Evolutionary conservation across 345 rosid species (phyloP), one percentile per base, ranked within the genome.

Genomic region (Microcos paniculata): DNA sequence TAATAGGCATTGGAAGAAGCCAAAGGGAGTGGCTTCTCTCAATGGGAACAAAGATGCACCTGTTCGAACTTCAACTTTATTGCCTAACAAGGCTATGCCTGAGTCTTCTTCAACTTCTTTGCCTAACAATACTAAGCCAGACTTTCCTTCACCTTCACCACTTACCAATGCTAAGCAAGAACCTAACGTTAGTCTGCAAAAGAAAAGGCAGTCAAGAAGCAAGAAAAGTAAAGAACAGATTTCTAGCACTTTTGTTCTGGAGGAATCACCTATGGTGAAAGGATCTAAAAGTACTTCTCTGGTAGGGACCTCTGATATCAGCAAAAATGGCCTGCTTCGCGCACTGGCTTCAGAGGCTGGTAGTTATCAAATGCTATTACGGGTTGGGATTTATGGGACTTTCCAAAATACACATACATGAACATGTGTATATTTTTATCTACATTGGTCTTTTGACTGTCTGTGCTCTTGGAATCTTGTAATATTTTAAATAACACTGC

Each of bases 121-220:
- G 74, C 62, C 42, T 77, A 51, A 46, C 67, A 72, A 23, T 28
- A 53, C 33, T 73, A 82, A 81, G 49, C 45, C 45, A 42, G 45
- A 9, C 45, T 42, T 10, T 42, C 1, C 45, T 42, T 42, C 45
- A 26, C n/a, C 51, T 65, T 40, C 49, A 43, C 30, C 42, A n/a
- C 18, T 49, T 53, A 38, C 21, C 19, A 28, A 40, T 15, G 40
- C 31, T 70, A 74, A 78, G 57, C 64, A 56, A 71, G 76, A 74
- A 52, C 74, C 86, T 76, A 79, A 86, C 80, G 79, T 38, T 64
- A 64, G n/a, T 33, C 78, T n/a, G 57, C 80, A 73, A 67, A 64
- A 71, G 53, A 85, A 82, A 88, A 84, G 79, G 75, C 76, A 79
- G 65, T 76, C 88, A 16, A 83, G 67, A 77, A 80, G 83, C 74